These are phyloP conservation scores for Viola pubescens DNA, from an alignment of 441 rosid species.

Conservation along the genomic window DNA sequence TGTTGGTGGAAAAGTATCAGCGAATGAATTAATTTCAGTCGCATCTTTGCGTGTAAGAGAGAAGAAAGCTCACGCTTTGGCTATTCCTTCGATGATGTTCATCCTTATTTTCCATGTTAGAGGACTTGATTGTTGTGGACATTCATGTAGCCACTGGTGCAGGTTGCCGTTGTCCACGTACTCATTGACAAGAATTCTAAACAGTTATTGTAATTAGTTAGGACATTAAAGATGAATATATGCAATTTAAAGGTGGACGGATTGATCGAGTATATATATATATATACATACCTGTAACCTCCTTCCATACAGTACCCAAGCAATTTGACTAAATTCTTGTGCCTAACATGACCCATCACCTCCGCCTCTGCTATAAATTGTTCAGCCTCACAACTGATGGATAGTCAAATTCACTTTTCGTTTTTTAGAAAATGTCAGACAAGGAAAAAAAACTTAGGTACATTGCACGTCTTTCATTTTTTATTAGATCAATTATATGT, in stretches of 20 bases:
- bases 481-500: neutral
- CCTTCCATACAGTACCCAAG: constrained; percentile 20
- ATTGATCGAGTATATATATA: constrained; percentile 25
- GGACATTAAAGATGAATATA: no score
- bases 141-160: constrained; percentile 64
- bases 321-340: constrained; percentile 17
- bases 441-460: neutral
- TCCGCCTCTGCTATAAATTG: constrained; percentile 42
- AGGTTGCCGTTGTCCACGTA: constrained; percentile 59
- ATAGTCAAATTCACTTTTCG: neutral
- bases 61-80: constrained; percentile 42
- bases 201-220: neutral
- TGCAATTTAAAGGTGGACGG: no score
- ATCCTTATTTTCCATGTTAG: constrained; percentile 47
- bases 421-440: no score
- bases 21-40: neutral
- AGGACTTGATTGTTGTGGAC: constrained; percentile 31
- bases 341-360: constrained; percentile 28
- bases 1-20: no score
- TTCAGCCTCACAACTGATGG: constrained; percentile 32
- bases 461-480: neutral
- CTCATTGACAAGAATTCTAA: constrained; percentile 58
- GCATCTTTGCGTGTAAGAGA: no score
- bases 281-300: constrained; percentile 34
- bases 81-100: constrained; percentile 57